phyloP scores from a whole-genome alignment of 805 yeast genomes.

The Tetrapisispora arboricola region DNA sequence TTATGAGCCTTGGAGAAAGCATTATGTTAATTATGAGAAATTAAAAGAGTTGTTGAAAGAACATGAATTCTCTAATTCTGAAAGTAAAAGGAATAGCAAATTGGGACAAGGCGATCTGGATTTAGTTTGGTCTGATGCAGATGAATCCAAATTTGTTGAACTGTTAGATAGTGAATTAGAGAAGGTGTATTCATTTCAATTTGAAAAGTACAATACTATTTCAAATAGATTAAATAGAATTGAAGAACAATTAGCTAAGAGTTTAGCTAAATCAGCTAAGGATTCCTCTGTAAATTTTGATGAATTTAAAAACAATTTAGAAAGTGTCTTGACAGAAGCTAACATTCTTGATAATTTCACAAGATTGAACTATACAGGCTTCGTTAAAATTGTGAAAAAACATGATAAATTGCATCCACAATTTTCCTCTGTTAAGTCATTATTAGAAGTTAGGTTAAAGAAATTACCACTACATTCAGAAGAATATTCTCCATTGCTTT shows the following conservation, averaged over 20 bases:
- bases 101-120: neutral
- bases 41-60: constrained; percentile 64
- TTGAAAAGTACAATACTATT: constrained; percentile 55
- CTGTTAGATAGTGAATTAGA: constrained; percentile 61
- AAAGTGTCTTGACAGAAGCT: constrained; percentile 61
- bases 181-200: constrained; percentile 67
- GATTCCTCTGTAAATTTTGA: constrained; percentile 43
- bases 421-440: constrained; percentile 76
- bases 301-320: constrained; percentile 57
- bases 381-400: constrained; percentile 87
- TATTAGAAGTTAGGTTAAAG: constrained; percentile 77
- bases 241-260: constrained; percentile 46
- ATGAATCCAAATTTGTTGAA: constrained; percentile 59
- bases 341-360: constrained; percentile 85
- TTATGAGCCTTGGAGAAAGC: constrained; percentile 79
- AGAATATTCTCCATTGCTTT: constrained; percentile 85
- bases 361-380: constrained; percentile 88
- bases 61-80: constrained; percentile 33
- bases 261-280: constrained; percentile 23
- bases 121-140: constrained; percentile 54
- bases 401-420: constrained; percentile 85
- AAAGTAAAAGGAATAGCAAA: constrained; percentile 4
- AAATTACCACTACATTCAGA: constrained; percentile 88
- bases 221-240: constrained; percentile 52
- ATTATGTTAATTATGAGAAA: constrained; percentile 55